Evolutionary conservation across 148 eudicot genomes (phyloP).

Genomic region (Chenopodium quinoa): DNA sequence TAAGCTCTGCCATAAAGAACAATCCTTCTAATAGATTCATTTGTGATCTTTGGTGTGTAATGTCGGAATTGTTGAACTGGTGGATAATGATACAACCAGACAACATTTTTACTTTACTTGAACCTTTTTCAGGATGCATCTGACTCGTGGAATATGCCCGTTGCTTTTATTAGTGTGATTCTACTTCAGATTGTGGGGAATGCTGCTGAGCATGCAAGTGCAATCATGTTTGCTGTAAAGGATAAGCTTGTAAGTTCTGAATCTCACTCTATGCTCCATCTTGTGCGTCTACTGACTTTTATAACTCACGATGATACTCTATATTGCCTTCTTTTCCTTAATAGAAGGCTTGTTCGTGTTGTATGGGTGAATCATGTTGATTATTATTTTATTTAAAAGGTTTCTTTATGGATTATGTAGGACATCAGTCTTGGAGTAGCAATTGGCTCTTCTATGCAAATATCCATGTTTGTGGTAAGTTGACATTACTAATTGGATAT

Average conservation of each 20-base stretch:
- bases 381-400: no score
- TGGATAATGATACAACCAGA: neutral
- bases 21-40: neutral
- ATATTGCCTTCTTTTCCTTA: neutral
- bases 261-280: neutral
- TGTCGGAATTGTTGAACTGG: neutral
- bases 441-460: constrained; percentile 93
- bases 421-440: constrained; percentile 91
- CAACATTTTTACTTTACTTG: constrained; percentile 6
- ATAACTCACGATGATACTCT: neutral
- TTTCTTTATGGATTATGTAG: constrained; percentile 32
- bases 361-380: neutral
- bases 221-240: constrained; percentile 89
- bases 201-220: constrained; percentile 98
- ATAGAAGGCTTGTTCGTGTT: neutral
- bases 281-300: neutral
- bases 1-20: neutral
- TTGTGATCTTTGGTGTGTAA: neutral
- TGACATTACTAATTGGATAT: constrained; percentile 9
- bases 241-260: constrained; percentile 83
- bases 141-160: constrained; percentile 75
- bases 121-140: constrained; percentile 75
- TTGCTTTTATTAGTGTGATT: constrained; percentile 86
- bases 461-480: constrained; percentile 94
- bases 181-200: constrained; percentile 92